Base-by-base conservation (phyloP, 306 rosid genomes). In the Dicorynia guianensis region DNA sequence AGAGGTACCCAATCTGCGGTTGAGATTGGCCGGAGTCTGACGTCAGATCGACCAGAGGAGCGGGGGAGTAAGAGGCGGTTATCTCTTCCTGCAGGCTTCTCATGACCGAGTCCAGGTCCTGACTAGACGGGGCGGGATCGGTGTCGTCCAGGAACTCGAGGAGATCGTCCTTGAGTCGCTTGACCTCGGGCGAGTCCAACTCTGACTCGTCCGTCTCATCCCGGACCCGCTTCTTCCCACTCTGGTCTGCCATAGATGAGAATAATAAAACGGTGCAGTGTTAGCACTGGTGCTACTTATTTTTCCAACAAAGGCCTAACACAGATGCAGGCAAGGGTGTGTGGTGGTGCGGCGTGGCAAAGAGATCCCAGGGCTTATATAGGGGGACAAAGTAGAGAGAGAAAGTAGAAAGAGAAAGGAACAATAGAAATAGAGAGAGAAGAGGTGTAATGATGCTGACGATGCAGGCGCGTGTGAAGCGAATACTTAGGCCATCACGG, bases 81-180 rank as follows among this genome's bases (percentile, higher is more conserved):
- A 93, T 90, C 81, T 93, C 98, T 48, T 93, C 90, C 84, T 91
- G 91, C 6, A 93, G 63, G 53, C 93, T 93, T 72, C 79, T 87
- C 83, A 93, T 89, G 48, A 93, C 87, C 0, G 87, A 90, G 74
- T 86, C 98, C 7, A 93, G 97, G 12, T 91, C 98, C 17, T 81
- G 96, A 35, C 53, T 82, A 5, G 89, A 72, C 7, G 87, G 85
- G 0, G 87, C 71, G 0, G 72, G 69, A 14, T 89, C 92, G 36
- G 87, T 64, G 19, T 87, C 93, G 61, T 91, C 95, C 42, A 93
- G 79, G 18, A 93, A 86, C 42, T 77, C 91, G 12, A 93, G 84
- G 4, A 93, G 71, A 66, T 93, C 84, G 8, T 90, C 98, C 36
- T 88, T 75, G 85, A 90, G 67, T 54, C 86, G 80, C 82, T 93